These are phyloP conservation scores for Blastocystis sp. DNA, from an alignment of 352 stramenopile species.

Conservation along the genomic window DNA sequence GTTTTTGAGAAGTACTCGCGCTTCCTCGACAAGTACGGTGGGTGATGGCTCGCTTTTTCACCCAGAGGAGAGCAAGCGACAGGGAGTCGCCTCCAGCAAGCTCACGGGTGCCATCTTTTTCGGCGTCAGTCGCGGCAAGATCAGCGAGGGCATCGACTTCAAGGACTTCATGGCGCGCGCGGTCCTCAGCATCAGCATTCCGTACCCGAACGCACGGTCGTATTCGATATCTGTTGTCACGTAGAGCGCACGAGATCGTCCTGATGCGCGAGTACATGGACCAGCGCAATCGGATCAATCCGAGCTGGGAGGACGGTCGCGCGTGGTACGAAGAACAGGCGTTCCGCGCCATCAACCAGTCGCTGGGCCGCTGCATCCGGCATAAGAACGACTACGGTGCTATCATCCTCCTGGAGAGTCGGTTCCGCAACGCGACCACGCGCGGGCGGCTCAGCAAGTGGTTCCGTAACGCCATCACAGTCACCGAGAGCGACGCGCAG, in stretches of 20 bases:
- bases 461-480: constrained; percentile 68
- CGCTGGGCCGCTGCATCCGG: constrained; percentile 92
- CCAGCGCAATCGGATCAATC: constrained; percentile 38
- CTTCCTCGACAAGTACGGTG: constrained; percentile 34
- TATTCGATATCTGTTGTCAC: neutral
- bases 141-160: constrained; percentile 96
- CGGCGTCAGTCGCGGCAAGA: constrained; percentile 92
- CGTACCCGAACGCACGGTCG: constrained; percentile 74
- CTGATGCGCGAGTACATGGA: constrained; percentile 73
- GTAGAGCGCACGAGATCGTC: constrained; percentile 77
- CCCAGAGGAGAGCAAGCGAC: neutral
- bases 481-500: neutral
- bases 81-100: neutral
- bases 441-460: constrained; percentile 84
- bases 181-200: constrained; percentile 92
- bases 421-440: constrained; percentile 80
- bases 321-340: constrained; percentile 46
- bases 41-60: neutral
- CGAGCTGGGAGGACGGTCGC: neutral
- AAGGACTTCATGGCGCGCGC: constrained; percentile 86
- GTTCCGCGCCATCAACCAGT: constrained; percentile 88
- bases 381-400: constrained; percentile 91
- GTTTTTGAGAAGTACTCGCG: neutral
- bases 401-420: constrained; percentile 89
- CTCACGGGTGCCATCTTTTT: constrained; percentile 83